Percentiles rank a stretch among this genome's conserved stretches.
Evolutionary conservation across 768 basidiomycete genomes (phyloP).

Genomic region (Rhizopogon salebrosus): DNA sequence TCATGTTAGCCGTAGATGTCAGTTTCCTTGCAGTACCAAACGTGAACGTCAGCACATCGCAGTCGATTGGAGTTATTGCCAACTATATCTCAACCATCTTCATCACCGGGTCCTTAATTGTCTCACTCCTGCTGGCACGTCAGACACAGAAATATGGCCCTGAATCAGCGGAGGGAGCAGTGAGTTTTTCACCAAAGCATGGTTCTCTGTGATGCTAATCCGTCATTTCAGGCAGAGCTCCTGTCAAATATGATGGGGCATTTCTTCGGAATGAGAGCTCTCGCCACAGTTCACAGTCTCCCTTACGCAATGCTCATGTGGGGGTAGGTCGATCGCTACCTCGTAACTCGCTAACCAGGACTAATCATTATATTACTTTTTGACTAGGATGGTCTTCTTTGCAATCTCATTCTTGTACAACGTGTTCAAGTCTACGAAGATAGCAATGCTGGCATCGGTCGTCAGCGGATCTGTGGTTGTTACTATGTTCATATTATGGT

Average conservation of each 20-base stretch:
- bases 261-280: conserved; percentile 33
- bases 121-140: conserved; percentile 6
- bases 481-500: conserved; percentile 1
- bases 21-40: conserved; percentile 31
- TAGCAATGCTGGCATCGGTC: neutral
- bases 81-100: conserved; percentile 7
- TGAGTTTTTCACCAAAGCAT: conserved; percentile 15
- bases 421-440: neutral
- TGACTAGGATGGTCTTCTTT: conserved; percentile 7
- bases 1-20: conserved; percentile 29
- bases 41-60: conserved; percentile 16
- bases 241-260: conserved; percentile 9
- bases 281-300: conserved; percentile 44
- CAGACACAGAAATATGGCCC: conserved; percentile 30
- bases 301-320: conserved; percentile 50
- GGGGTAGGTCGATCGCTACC: conserved; percentile 32
- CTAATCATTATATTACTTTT: neutral
- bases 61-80: neutral
- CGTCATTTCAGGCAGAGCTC: neutral
- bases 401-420: neutral
- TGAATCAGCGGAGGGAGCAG: conserved; percentile 30
- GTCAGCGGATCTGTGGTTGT: neutral
- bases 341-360: neutral
- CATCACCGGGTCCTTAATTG: conserved; percentile 6
- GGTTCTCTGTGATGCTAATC: neutral